A percentile compares a stretch with the other conserved stretches of the same genome.
These are phyloP conservation scores for Antrodiella citrinella DNA, from an alignment of 768 basidiomycete genomes.

Conservation along the genomic window DNA sequence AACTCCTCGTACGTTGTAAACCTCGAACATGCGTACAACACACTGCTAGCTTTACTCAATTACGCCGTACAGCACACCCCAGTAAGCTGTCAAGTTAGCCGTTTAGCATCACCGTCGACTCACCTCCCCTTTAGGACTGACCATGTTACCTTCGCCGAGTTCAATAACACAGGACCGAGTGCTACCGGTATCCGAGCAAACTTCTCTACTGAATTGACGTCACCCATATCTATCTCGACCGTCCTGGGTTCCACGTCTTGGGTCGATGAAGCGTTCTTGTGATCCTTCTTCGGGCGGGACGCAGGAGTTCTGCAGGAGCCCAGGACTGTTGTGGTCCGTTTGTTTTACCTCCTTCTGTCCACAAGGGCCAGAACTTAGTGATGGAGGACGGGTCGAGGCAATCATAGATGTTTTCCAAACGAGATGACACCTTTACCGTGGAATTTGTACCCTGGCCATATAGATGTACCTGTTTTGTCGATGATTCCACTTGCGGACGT, in stretches of 20 bases:
- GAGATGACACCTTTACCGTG: background rate
- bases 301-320: background rate
- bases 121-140: slow-evolving; percentile 14
- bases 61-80: slow-evolving; percentile 11
- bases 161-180: slow-evolving; percentile 20
- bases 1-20: slow-evolving; percentile 6
- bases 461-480: background rate
- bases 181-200: slow-evolving; percentile 16
- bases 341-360: background rate
- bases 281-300: slow-evolving; percentile 1
- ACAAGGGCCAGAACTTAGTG: background rate
- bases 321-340: background rate
- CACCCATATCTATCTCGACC: slow-evolving; percentile 14
- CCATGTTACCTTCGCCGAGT: slow-evolving; percentile 24
- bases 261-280: slow-evolving; percentile 15
- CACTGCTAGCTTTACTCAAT: background rate
- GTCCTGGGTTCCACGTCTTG: slow-evolving; percentile 16
- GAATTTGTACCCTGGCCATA: background rate
- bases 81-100: slow-evolving; percentile 8
- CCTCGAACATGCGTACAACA: background rate
- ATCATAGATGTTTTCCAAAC: too few species aligned
- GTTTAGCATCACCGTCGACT: background rate
- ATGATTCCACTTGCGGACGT: background rate
- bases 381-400: too few species aligned
- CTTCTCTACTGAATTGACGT: slow-evolving; percentile 20